Base-by-base conservation (phyloP, 495 filamentous ascomycete genomes). In the Usnea hakonensis region DNA sequence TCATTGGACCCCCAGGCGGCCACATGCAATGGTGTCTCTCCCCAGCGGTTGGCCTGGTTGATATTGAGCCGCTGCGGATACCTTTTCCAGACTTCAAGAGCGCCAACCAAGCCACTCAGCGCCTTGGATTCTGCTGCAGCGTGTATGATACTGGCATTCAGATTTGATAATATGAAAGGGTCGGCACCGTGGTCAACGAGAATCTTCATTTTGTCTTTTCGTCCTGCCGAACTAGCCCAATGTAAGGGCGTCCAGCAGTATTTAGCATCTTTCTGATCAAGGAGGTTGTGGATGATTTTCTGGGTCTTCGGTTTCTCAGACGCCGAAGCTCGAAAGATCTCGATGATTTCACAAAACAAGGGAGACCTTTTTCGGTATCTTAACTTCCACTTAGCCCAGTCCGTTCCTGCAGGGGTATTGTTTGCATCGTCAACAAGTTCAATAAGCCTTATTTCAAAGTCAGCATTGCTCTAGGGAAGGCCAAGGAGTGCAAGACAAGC, bases 201-300 rank as follows among this genome's bases (percentile, higher is more conserved):
- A n/a, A 58, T 52, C 43, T 37, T 57, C 37, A 63, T 58, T 38
- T 63, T 63, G 11, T 63, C 61, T 23, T 19, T 23, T 37, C 46
- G 61, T 30, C 61, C 61, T 50, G 61, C 38, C 28, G 61, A 63
- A 37, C 56, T 60, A 23, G 62, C 62, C 62, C 62, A 64, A 33
- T 64, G 62, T 21, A 64, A 60, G 17, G 62, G 62, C 35, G 62
- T 64, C 62, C 62, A 64, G 33, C 53, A 50, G 35, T 64, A 60
- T 28, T 64, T 64, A 17, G 28, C 53, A 35, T 64, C 62, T 40
- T 64, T 60, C 44, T 59, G 28, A 37, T 64, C 57, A 32, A 64
- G 33, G 11, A 64, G 57, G 23, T 64, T 60, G 46, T 60, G 62
- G n/a, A 64, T 64, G 11, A 64, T 55, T 58, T 64, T 64, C 0